Evolutionary conservation across 306 rosid species (phyloP).

Genomic region (Gastrolobium villosum): DNA sequence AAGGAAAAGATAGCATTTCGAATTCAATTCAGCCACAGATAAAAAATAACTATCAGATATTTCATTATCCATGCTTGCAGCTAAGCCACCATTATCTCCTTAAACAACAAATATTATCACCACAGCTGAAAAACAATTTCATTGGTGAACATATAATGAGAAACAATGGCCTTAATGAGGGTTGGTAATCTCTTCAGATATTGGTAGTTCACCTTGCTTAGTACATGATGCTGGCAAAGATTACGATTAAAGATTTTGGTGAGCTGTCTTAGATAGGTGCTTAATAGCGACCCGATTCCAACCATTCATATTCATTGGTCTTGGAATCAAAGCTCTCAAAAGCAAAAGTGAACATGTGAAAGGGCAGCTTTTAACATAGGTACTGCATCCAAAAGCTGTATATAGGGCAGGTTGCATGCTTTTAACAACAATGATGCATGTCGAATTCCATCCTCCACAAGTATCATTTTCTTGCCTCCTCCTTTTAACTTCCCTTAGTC

Average conservation of each 20-base stretch:
- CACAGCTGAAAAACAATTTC: not conserved
- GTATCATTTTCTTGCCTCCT: conserved; percentile 53
- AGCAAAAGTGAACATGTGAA: conserved; percentile 71
- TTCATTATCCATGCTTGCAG: conserved; percentile 13
- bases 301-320: conserved; percentile 48
- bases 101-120: conserved; percentile 7
- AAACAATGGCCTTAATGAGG: conserved; percentile 27
- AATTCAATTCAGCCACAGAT: not conserved
- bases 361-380: conserved; percentile 67
- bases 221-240: conserved; percentile 44
- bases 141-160: conserved; percentile 28
- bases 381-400: conserved; percentile 53
- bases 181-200: conserved; percentile 45
- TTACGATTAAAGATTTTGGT: conserved; percentile 43
- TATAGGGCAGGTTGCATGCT: conserved; percentile 55
- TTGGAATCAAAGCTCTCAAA: conserved; percentile 54
- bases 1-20: not conserved
- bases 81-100: conserved; percentile 24
- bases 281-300: conserved; percentile 43
- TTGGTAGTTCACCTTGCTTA: conserved; percentile 47
- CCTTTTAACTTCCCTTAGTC: conserved; percentile 53
- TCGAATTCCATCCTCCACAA: conserved; percentile 51
- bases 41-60: not conserved
- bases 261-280: conserved; percentile 50
- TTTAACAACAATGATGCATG: conserved; percentile 62